Conservation (phyloP, 345 rosid genomes). For the Sisymbrium altissimum region DNA sequence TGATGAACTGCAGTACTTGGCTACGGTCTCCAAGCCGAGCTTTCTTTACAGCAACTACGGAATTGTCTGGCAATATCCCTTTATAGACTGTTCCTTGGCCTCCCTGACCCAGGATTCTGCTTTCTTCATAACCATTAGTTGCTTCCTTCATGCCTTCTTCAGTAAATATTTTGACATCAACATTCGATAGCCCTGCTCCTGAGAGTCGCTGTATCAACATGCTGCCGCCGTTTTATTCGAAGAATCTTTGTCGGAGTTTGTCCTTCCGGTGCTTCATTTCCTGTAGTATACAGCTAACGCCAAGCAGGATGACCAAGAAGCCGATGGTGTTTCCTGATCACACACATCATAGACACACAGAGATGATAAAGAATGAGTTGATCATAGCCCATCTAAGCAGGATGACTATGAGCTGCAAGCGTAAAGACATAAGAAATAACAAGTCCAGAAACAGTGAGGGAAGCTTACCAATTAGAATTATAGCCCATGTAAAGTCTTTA, state of each 20-base stretch:
- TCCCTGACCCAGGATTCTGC: conserved; percentile 19
- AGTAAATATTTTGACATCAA: conserved; percentile 11
- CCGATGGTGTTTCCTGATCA: conserved; percentile 1
- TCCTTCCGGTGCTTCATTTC: background rate
- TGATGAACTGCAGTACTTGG: conserved; percentile 33
- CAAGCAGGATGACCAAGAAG: conserved; percentile 9
- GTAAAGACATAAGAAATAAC: background rate
- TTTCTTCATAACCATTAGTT: conserved; percentile 16
- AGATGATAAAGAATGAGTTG: conserved; percentile 3
- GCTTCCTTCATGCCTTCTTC: conserved; percentile 20
- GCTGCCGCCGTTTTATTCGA: conserved; percentile 21
- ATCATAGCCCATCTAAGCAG: too few species aligned
- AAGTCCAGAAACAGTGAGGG: background rate
- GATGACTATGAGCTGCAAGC: too few species aligned
- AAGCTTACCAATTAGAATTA: background rate
- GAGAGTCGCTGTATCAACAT: conserved; percentile 8
- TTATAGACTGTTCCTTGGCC: conserved; percentile 34
- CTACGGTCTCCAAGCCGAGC: conserved; percentile 4
- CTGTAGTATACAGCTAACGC: background rate
- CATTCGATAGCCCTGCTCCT: background rate
- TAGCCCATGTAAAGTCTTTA: background rate
- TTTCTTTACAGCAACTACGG: conserved; percentile 22
- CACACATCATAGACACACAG: background rate
- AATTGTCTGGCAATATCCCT: conserved; percentile 23
- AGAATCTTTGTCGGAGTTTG: conserved; percentile 10